Conservation (phyloP, 495 filamentous ascomycete species). For the Oidiodendron maius region DNA sequence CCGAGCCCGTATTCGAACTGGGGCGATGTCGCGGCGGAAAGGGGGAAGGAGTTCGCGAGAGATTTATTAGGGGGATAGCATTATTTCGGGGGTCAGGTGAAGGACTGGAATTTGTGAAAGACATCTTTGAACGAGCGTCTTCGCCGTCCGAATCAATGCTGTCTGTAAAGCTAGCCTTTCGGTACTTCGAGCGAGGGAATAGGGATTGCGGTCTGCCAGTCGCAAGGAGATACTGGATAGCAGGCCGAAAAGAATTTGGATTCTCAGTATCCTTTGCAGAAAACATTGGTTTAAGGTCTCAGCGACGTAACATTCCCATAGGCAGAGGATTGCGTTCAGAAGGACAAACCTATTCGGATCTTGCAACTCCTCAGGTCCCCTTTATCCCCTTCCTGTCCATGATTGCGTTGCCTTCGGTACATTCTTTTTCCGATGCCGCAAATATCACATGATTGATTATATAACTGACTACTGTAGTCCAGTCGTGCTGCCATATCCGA, state of each 20-base stretch:
- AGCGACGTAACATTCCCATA: no score
- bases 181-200: slow-evolving; percentile 8
- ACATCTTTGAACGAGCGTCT: slow-evolving; percentile 10
- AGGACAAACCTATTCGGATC: no score
- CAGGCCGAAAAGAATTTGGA: slow-evolving; percentile 29
- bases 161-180: slow-evolving; percentile 10
- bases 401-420: no score
- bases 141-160: slow-evolving; percentile 20
- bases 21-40: slow-evolving; percentile 22
- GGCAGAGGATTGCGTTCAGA: no score
- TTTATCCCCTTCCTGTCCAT: no score
- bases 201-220: not conserved
- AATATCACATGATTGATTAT: no score
- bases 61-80: slow-evolving; percentile 30
- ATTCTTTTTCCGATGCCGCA: no score
- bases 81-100: slow-evolving; percentile 14
- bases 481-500: no score
- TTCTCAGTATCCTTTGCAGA: slow-evolving; percentile 17
- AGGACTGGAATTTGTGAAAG: slow-evolving; percentile 19
- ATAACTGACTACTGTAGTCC: no score
- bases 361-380: no score
- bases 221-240: slow-evolving; percentile 31
- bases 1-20: slow-evolving; percentile 24
- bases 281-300: slow-evolving; percentile 18
- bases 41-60: slow-evolving; percentile 33